These are phyloP conservation scores for Elsinoe fawcettii DNA, from an alignment of 2,329 filamentous ascomycete species.

Conservation along the genomic window DNA sequence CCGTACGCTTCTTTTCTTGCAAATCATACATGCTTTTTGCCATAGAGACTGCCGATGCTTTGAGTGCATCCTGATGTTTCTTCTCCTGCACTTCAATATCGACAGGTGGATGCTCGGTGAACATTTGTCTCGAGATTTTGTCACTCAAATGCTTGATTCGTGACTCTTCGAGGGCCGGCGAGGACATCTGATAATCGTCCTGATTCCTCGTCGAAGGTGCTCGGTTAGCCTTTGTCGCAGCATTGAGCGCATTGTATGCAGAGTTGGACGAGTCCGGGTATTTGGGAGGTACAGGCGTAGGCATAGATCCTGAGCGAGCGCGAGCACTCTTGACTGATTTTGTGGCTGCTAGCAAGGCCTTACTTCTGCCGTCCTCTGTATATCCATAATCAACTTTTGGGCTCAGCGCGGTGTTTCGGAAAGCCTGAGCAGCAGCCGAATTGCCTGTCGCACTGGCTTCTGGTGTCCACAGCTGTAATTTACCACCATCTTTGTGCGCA, in stretches of 20 bases:
- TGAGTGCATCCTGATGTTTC: conserved; percentile 62
- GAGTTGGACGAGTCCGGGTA: conserved; percentile 54
- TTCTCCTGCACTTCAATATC: conserved; percentile 66
- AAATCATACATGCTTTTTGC: conserved; percentile 78
- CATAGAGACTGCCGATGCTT: conserved; percentile 81
- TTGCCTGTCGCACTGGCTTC: conserved; percentile 48
- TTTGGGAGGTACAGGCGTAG: conserved; percentile 34
- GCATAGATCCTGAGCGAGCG: conserved; percentile 56
- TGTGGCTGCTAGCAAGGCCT: conserved; percentile 66
- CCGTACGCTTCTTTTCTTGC: conserved; percentile 51
- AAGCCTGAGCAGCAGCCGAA: conserved; percentile 63
- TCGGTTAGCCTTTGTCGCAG: conserved; percentile 60
- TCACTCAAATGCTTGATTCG: conserved; percentile 57
- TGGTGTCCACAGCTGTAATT: conserved; percentile 46
- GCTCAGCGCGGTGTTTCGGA: conserved; percentile 45
- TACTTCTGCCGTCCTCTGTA: conserved; percentile 48
- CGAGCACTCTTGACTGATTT: conserved; percentile 58
- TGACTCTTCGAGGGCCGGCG: conserved; percentile 52
- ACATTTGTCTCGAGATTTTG: conserved; percentile 66
- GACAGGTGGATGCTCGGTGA: conserved; percentile 66
- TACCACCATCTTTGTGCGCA: conserved; percentile 49
- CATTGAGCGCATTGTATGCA: conserved; percentile 61
- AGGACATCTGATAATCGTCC: conserved; percentile 28
- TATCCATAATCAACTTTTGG: conserved; percentile 41
- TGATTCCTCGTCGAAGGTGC: conserved; percentile 29